Evolutionary conservation across 768 basidiomycete genomes (phyloP).

Genomic region (Amanita rubescens): DNA sequence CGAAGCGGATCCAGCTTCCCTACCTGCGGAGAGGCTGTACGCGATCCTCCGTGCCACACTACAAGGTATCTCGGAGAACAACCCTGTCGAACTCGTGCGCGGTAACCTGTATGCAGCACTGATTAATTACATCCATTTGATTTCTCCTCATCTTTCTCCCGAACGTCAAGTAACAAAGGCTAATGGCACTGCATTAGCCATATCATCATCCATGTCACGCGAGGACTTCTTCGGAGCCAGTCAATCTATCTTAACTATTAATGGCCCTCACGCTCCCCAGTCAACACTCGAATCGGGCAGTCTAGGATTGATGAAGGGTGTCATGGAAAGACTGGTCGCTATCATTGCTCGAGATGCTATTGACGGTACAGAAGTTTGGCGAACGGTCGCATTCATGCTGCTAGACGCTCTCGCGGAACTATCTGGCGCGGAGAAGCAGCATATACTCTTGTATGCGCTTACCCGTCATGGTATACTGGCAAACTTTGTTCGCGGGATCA

Average conservation of each 20-base stretch:
- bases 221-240: slow-evolving; percentile 36
- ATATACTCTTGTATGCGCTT: slow-evolving; percentile 50
- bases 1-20: slow-evolving; percentile 53
- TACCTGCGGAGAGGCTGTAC: slow-evolving; percentile 77
- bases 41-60: slow-evolving; percentile 67
- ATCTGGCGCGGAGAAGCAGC: slow-evolving; percentile 62
- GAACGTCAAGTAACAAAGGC: slow-evolving; percentile 14
- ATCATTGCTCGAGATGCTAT: slow-evolving; percentile 85
- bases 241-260: slow-evolving; percentile 24
- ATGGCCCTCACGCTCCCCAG: slow-evolving; percentile 16
- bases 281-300: slow-evolving; percentile 54
- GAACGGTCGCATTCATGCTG: slow-evolving; percentile 88
- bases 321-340: slow-evolving; percentile 64
- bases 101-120: slow-evolving; percentile 93
- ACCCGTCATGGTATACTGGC: slow-evolving; percentile 69
- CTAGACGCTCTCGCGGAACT: slow-evolving; percentile 76
- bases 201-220: slow-evolving; percentile 32
- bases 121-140: slow-evolving; percentile 85
- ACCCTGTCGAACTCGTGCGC: slow-evolving; percentile 77
- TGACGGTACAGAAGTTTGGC: slow-evolving; percentile 95
- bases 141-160: slow-evolving; percentile 30
- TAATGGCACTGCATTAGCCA: slow-evolving; percentile 21
- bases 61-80: slow-evolving; percentile 68
- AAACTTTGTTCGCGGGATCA: slow-evolving; percentile 77
- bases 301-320: slow-evolving; percentile 55